These are phyloP conservation scores for Fraxinus cuspidata DNA, from an alignment of 257 asterid genomes.

Conservation along the genomic window DNA sequence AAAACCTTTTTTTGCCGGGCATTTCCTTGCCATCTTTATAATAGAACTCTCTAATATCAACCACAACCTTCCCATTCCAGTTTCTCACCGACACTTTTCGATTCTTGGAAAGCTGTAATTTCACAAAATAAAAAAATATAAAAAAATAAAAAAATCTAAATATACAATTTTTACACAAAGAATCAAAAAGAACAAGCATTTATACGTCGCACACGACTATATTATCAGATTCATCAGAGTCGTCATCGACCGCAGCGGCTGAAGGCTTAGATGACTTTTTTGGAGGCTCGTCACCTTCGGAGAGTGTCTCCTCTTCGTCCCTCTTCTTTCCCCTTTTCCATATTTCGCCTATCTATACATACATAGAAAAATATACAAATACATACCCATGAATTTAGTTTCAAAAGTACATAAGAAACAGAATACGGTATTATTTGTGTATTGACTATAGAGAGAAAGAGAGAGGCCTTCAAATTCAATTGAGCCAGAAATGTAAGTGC, in stretches of 20 bases:
- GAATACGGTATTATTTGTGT: too few relatives aligned
- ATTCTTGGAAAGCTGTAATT: conserved; percentile 68
- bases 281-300: conserved; percentile 63
- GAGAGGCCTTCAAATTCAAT: too few relatives aligned
- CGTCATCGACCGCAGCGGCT: conserved; percentile 16
- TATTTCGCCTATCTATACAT: conserved; percentile 37
- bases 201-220: conserved; percentile 58
- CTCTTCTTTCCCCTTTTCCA: conserved; percentile 59
- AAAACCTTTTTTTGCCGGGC: conserved; percentile 89
- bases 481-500: too few relatives aligned
- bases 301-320: conserved; percentile 53
- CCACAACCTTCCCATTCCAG: conserved; percentile 80
- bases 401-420: background rate
- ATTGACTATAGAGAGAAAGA: too few relatives aligned
- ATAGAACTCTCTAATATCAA: conserved; percentile 86
- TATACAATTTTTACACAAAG: background rate
- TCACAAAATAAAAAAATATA: background rate
- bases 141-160: background rate
- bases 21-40: conserved; percentile 76
- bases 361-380: background rate
- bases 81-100: conserved; percentile 84
- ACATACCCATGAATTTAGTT: background rate
- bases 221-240: conserved; percentile 56
- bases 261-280: conserved; percentile 46
- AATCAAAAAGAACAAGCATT: background rate